Conservation (phyloP, 495 filamentous ascomycete genomes). For the Aspergillus panamensis region DNA sequence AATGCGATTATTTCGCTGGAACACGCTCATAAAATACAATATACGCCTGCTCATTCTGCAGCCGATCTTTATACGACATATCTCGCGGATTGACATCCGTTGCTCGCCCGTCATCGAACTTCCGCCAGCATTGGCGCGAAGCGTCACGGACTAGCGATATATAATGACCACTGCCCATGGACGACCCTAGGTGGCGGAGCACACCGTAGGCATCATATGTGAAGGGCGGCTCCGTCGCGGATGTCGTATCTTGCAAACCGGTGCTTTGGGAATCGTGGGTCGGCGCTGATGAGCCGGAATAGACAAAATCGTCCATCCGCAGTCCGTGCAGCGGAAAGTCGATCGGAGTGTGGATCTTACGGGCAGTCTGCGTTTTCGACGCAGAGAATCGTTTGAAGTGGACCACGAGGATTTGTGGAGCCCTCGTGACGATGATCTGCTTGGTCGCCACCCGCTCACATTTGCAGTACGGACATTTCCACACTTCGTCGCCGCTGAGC, state of each 20-base stretch:
- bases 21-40: conserved; percentile 63
- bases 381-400: conserved; percentile 73
- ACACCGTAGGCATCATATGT: conserved; percentile 72
- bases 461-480: conserved; percentile 71
- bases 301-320: conserved; percentile 59
- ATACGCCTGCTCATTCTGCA: conserved; percentile 65
- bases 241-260: conserved; percentile 29
- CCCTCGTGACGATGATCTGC: conserved; percentile 68
- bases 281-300: conserved; percentile 24
- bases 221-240: conserved; percentile 59
- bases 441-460: conserved; percentile 65
- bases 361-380: conserved; percentile 51
- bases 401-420: conserved; percentile 67
- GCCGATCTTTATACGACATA: conserved; percentile 40
- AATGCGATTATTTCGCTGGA: conserved; percentile 43
- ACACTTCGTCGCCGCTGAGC: conserved; percentile 63
- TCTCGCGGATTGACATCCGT: conserved; percentile 57
- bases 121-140: conserved; percentile 58
- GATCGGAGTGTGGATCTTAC: conserved; percentile 65
- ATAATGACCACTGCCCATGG: conserved; percentile 66
- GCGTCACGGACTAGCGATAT: conserved; percentile 61
- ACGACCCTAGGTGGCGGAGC: conserved; percentile 61
- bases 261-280: conserved; percentile 25
- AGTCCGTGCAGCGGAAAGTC: conserved; percentile 65
- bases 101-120: conserved; percentile 61